These are phyloP conservation scores for Cryptosporidium ubiquitum DNA, from an alignment of 169 alveolate genomes.

Conservation along the genomic window DNA sequence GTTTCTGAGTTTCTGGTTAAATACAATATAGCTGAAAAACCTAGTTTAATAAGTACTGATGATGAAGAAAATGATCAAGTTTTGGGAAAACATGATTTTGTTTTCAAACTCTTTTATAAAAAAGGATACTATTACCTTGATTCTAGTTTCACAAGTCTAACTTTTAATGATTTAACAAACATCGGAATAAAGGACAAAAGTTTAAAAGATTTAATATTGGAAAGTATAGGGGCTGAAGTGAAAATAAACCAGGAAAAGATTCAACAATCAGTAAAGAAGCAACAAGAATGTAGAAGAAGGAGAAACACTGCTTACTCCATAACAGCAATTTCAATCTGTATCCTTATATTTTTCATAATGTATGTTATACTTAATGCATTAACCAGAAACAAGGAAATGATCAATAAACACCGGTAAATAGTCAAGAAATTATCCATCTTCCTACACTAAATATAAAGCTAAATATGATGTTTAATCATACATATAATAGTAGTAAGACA, in stretches of 20 bases:
- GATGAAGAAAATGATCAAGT: background rate
- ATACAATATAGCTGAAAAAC: conserved; percentile 45
- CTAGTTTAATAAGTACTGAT: background rate
- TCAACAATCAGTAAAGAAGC: background rate
- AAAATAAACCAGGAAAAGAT: conserved; percentile 1
- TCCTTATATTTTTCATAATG: conserved; percentile 35
- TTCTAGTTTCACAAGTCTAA: conserved; percentile 26
- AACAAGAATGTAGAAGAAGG: background rate
- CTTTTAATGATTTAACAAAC: conserved; percentile 12
- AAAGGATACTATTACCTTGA: conserved; percentile 33
- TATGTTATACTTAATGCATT: conserved; percentile 23
- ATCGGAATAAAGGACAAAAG: conserved; percentile 47
- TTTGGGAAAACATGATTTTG: conserved; percentile 37
- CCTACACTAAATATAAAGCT: conserved; percentile 10
- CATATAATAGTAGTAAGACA: conserved; percentile 39
- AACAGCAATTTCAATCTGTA: conserved; percentile 32
- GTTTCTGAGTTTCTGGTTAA: conserved; percentile 42
- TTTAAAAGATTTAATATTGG: background rate
- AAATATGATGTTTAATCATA: conserved; percentile 21
- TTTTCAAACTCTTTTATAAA: conserved; percentile 58
- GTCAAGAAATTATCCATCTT: conserved; percentile 11
- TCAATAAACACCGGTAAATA: background rate
- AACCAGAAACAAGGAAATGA: background rate
- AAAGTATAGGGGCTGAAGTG: background rate
- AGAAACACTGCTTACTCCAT: background rate